Evolutionary conservation across 768 basidiomycete species (phyloP).

Genomic region (Auricularia cornea): DNA sequence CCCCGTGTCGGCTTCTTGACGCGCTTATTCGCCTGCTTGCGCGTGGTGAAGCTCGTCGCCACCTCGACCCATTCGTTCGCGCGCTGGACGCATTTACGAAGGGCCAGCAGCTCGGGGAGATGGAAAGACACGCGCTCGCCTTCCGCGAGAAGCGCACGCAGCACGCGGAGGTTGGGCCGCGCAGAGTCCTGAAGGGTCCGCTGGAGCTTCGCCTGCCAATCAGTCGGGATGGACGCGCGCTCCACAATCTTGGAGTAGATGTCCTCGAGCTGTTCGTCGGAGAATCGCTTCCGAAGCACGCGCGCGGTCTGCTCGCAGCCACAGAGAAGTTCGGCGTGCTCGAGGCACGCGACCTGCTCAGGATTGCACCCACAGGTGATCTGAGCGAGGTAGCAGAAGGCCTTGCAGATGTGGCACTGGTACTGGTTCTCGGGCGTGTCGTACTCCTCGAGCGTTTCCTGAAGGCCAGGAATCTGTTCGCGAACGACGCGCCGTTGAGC

Average conservation of each 20-base stretch:
- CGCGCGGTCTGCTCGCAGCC: slow-evolving; percentile 47
- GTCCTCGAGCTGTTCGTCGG: slow-evolving; percentile 67
- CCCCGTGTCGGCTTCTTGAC: slow-evolving; percentile 49
- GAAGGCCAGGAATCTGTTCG: slow-evolving; percentile 36
- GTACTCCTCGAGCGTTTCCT: slow-evolving; percentile 64
- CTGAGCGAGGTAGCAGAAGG: slow-evolving; percentile 92
- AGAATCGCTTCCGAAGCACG: slow-evolving; percentile 69
- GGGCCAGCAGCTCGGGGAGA: slow-evolving; percentile 58
- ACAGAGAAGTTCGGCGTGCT: slow-evolving; percentile 76
- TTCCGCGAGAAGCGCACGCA: slow-evolving; percentile 78
- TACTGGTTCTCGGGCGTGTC: slow-evolving; percentile 92
- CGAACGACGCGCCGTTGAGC: slow-evolving; percentile 56
- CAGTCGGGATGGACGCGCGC: slow-evolving; percentile 60
- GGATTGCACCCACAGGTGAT: slow-evolving; percentile 70
- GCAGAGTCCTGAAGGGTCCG: slow-evolving; percentile 59
- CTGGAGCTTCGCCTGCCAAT: slow-evolving; percentile 68
- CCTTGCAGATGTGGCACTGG: slow-evolving; percentile 89
- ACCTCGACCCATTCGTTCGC: slow-evolving; percentile 87
- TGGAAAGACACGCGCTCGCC: slow-evolving; percentile 78
- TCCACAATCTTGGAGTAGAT: slow-evolving; percentile 57
- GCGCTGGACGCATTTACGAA: slow-evolving; percentile 70
- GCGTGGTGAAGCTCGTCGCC: slow-evolving; percentile 67
- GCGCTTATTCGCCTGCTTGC: slow-evolving; percentile 76
- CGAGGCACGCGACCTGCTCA: slow-evolving; percentile 71
- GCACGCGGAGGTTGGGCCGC: slow-evolving; percentile 63